Evolutionary conservation across 2,329 filamentous ascomycete species (phyloP).

Genomic region (Xylaria sp.): DNA sequence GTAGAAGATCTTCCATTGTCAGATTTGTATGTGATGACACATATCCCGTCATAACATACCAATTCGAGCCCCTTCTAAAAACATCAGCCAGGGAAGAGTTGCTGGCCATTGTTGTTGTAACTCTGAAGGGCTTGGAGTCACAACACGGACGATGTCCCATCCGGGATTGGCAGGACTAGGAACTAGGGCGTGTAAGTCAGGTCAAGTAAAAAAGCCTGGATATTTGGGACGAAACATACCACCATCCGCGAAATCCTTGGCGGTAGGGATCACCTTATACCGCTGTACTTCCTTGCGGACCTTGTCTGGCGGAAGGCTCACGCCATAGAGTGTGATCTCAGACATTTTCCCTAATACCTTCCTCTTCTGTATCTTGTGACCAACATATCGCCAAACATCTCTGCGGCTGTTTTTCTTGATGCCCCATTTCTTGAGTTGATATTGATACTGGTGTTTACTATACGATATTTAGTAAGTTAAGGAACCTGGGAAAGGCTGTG

Average conservation of each 20-base stretch:
- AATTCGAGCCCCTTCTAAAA: neutral
- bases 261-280: constrained; percentile 24
- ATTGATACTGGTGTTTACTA: constrained; percentile 30
- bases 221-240: neutral
- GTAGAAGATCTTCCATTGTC: neutral
- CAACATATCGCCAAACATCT: constrained; percentile 23
- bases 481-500: neutral
- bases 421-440: constrained; percentile 30
- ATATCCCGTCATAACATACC: constrained; percentile 2
- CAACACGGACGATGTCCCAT: constrained; percentile 11
- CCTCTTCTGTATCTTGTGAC: constrained; percentile 14
- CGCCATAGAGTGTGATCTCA: constrained; percentile 7
- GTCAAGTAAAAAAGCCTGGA: neutral
- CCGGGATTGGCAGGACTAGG: constrained; percentile 19
- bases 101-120: constrained; percentile 13
- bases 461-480: neutral
- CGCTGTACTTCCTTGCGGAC: constrained; percentile 16
- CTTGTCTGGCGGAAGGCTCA: constrained; percentile 7
- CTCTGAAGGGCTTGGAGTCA: constrained; percentile 1
- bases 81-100: constrained; percentile 30
- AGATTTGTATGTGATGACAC: neutral
- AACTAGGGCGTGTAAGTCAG: constrained; percentile 1
- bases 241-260: constrained; percentile 2
- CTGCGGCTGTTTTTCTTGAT: constrained; percentile 19
- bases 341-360: constrained; percentile 11